Evolutionary conservation across 805 yeast genomes (phyloP).

Genomic region (Saccharomycopsis sp.): DNA sequence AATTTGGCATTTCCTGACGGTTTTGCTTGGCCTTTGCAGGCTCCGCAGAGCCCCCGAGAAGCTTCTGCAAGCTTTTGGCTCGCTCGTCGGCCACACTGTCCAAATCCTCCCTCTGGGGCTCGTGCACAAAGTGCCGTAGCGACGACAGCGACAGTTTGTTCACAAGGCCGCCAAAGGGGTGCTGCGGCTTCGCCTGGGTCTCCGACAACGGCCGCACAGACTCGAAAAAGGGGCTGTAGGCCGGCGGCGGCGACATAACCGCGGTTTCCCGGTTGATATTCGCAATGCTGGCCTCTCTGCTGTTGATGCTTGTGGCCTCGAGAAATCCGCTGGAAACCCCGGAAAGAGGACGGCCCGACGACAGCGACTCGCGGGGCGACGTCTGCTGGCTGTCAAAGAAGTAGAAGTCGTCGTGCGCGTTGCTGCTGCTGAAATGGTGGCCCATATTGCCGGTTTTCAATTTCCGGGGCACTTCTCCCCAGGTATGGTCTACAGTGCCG

Average conservation of each 20-base stretch:
- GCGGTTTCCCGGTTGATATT: neutral
- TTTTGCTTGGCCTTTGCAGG: neutral
- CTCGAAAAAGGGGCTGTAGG: neutral
- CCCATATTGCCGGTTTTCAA: neutral
- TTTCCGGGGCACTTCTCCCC: neutral
- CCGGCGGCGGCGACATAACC: neutral
- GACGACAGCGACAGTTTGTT: neutral
- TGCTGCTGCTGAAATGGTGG: neutral
- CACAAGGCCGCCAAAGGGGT: neutral
- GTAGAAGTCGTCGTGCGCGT: neutral
- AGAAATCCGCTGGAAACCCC: neutral
- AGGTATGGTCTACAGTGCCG: neutral
- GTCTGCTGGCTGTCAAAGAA: neutral
- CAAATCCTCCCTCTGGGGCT: neutral
- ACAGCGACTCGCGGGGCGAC: neutral
- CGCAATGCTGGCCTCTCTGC: neutral
- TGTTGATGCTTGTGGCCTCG: neutral
- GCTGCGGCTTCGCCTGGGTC: neutral
- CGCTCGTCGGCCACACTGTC: constrained; percentile 1
- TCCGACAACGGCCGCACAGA: neutral
- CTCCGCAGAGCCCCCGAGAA: constrained; percentile 5
- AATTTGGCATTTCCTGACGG: neutral
- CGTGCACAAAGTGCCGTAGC: neutral
- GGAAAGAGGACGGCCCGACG: neutral
- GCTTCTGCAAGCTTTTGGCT: constrained; percentile 12